Evolutionary conservation across 495 filamentous ascomycete species (phyloP).

Genomic region (Penicillium goetzii): DNA sequence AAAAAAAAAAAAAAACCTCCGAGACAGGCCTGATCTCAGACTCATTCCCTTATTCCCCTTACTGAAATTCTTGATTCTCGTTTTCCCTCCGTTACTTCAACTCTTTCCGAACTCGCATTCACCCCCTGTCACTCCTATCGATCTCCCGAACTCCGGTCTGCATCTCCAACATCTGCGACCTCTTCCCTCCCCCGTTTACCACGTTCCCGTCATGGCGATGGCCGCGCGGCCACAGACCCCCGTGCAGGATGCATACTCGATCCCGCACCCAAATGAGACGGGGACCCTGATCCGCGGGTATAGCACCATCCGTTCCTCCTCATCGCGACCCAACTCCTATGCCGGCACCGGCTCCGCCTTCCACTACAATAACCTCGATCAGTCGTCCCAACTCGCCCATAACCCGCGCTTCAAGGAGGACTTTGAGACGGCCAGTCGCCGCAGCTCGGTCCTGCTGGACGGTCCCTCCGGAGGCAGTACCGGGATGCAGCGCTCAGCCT

Average conservation of each 20-base stretch:
- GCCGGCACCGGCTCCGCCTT: constrained; percentile 39
- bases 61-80: neutral
- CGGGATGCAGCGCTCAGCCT: constrained; percentile 50
- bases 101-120: neutral
- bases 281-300: constrained; percentile 38
- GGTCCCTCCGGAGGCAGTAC: constrained; percentile 38
- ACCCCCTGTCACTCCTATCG: constrained; percentile 9
- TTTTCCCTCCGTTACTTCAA: neutral
- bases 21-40: neutral
- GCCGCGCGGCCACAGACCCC: constrained; percentile 50
- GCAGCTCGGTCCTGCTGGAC: constrained; percentile 63
- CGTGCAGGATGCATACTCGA: constrained; percentile 46
- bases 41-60: neutral
- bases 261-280: constrained; percentile 37
- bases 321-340: constrained; percentile 44
- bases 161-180: neutral
- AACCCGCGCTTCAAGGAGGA: constrained; percentile 68
- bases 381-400: constrained; percentile 49
- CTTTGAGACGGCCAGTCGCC: constrained; percentile 67
- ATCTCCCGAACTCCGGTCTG: constrained; percentile 1
- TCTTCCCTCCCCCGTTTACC: constrained; percentile 15
- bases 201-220: constrained; percentile 45
- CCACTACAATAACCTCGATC: constrained; percentile 47
- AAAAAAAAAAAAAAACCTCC: neutral
- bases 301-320: constrained; percentile 35